Base-by-base conservation (phyloP, 108 stramenopile species). In the Skeletonema potamos region DNA sequence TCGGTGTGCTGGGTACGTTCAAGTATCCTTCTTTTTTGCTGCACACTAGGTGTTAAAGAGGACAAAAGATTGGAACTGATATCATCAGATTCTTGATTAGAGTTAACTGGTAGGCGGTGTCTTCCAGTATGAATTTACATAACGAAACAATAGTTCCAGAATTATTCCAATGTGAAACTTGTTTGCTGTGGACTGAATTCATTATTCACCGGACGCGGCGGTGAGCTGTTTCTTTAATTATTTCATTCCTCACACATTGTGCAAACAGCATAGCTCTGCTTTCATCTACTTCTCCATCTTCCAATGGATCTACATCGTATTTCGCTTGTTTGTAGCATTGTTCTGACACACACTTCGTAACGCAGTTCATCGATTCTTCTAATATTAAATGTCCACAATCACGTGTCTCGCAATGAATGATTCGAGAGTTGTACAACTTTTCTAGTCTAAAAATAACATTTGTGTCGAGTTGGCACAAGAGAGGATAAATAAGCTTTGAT, bases 291-390 rank as follows among this genome's bases (percentile, higher is more conserved):
- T 66, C 64, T 32, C 64, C 64, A 20, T 64, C 46, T 46, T 64
- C 26, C 18, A 43, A 27, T 27, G 64, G 64, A 27, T 43, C 13
- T 12, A 51, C 37, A 29, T 64, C 44, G 27, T 30, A 48, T 15
- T 24, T 26, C n/a, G 3, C 18, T 29, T 54, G 29, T 54, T 54
- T 5, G 30, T 51, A 48, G 51, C 64, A 66, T 66, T 66, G 17
- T 54, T 51, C 18, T 30, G 64, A 66, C 0, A 66, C 30, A 20
- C 48, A 66, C 46, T 54, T 32, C 64, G 64, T 66, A 2, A 66
- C 64, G 15, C 64, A 66, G 6, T 66, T 54, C 26, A 54, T 66
- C 30, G 64, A 54, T 26, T 54, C 64, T 15, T 64, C 62, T n/a
- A 64, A 8, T 37, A 41, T 66, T n/a, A 46, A 32, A 13, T 58